Evolutionary conservation across 2,329 filamentous ascomycete genomes (phyloP), one percentile per base, ranked within the genome.

Genomic region (Clonostachys byssicola): DNA sequence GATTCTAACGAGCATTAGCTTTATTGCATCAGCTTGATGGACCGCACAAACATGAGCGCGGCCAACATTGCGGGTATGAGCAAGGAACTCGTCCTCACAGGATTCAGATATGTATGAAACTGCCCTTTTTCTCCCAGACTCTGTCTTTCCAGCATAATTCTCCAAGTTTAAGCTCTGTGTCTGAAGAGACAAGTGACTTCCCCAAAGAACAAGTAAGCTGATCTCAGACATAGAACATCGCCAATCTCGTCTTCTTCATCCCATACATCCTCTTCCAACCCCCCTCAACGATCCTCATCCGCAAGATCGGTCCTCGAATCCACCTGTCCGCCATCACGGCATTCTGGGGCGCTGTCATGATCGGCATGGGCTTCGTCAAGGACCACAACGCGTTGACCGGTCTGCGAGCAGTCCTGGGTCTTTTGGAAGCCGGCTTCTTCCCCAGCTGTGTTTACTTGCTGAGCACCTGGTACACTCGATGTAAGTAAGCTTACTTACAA

Each of bases 1-100:
- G 23, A 30, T 30, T 30, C 23, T 30, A 10, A 30, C 9, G 23
- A 30, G 23, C 23, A 30, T 30, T 30, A 30, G 23, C 23, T 30
- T 68, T 92, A 92, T 64, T 89, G 86, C 60, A 74, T 89, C 56
- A 86, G 80, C 53, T 68, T 92, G 49, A 88, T 92, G 81, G 89
- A 94, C 60, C 75, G 89, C 34, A 89, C 86, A 3, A 92, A 92
- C 63, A 67, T 92, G 60, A 80, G 80, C n/a, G 73, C 80, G 18
- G 88, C 87, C 39, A 80, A 80, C 42, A 85, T 92, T 60, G 88
- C 89, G 17, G 88, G 78, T 45, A 79, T 81, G 75, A 56, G 60
- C 14, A 52, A 51, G 2, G 78, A 81, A 43, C 63, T 82, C 23
- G 42, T 58, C 4, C 62, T 82, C 2, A 60, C 68, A 2, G 71